Evolutionary conservation across 208 protist genomes (phyloP).

Genomic region (Crithidia fasciculata): DNA sequence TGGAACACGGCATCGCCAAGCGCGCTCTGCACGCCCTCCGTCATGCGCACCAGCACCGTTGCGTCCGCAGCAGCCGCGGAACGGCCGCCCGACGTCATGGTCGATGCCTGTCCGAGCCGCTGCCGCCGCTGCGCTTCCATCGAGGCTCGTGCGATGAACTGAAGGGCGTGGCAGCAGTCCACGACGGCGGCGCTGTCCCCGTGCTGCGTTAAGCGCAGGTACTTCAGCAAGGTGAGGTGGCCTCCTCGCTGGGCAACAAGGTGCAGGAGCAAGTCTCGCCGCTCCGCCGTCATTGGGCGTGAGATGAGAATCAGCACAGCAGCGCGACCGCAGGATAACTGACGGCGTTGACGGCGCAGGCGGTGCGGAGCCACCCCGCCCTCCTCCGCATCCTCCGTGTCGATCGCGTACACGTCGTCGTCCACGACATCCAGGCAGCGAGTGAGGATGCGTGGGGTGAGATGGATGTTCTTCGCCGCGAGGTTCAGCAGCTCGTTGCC

Average conservation of each 20-base stretch:
- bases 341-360: constrained; percentile 56
- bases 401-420: constrained; percentile 65
- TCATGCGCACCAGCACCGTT: constrained; percentile 47
- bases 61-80: constrained; percentile 1
- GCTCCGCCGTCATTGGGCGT: constrained; percentile 47
- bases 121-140: constrained; percentile 39
- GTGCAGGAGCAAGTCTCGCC: constrained; percentile 47
- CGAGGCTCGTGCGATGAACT: constrained; percentile 63
- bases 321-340: constrained; percentile 76
- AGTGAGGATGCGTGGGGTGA: constrained; percentile 68
- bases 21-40: constrained; percentile 57
- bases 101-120: neutral
- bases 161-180: constrained; percentile 72
- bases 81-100: neutral
- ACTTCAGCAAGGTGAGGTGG: constrained; percentile 81
- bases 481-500: constrained; percentile 76
- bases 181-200: constrained; percentile 58
- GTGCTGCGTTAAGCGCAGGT: constrained; percentile 67
- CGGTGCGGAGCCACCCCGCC: constrained; percentile 14
- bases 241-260: constrained; percentile 66
- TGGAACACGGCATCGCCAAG: constrained; percentile 66
- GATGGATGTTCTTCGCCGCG: constrained; percentile 69
- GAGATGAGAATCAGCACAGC: constrained; percentile 72
- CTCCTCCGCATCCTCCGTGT: constrained; percentile 39
- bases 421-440: constrained; percentile 81